Evolutionary conservation across 2,329 filamentous ascomycete genomes (phyloP).

Genomic region (Graphilbum sp.): DNA sequence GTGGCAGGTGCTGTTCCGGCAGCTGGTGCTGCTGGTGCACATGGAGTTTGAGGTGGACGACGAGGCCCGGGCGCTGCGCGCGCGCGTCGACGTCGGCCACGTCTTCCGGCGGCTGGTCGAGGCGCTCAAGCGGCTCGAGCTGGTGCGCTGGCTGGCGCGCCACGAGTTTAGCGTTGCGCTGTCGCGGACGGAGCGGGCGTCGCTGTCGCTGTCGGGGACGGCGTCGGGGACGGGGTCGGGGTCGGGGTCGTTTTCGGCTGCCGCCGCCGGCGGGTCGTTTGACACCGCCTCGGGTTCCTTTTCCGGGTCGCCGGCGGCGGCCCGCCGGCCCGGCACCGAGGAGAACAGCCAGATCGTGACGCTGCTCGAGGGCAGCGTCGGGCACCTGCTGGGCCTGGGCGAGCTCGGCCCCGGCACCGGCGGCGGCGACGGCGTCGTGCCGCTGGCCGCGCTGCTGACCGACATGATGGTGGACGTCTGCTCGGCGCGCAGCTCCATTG

Average conservation of each 20-base stretch:
- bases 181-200: slow-evolving; percentile 20
- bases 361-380: slow-evolving; percentile 41
- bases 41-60: slow-evolving; percentile 71
- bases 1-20: slow-evolving; percentile 60
- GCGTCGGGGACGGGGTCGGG: slow-evolving; percentile 10
- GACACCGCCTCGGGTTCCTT: background rate
- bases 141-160: slow-evolving; percentile 52
- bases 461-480: slow-evolving; percentile 51
- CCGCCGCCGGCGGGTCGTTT: background rate
- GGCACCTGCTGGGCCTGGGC: slow-evolving; percentile 50
- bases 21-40: slow-evolving; percentile 70
- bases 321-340: slow-evolving; percentile 24
- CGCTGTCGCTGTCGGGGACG: too few relatives aligned
- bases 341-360: slow-evolving; percentile 29
- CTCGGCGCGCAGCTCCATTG: slow-evolving; percentile 47
- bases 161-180: slow-evolving; percentile 38
- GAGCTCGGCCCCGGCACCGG: slow-evolving; percentile 17
- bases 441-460: slow-evolving; percentile 44
- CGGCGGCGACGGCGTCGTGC: slow-evolving; percentile 21
- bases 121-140: slow-evolving; percentile 56
- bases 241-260: slow-evolving; percentile 11
- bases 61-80: slow-evolving; percentile 47
- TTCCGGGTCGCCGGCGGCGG: slow-evolving; percentile 8
- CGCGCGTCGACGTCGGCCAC: slow-evolving; percentile 45
- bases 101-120: slow-evolving; percentile 55